A percentile compares a stretch with the other conserved stretches of the same genome.
These are phyloP conservation scores for Alternaria viburni DNA, from an alignment of 2,329 filamentous ascomycete species.

Conservation along the genomic window DNA sequence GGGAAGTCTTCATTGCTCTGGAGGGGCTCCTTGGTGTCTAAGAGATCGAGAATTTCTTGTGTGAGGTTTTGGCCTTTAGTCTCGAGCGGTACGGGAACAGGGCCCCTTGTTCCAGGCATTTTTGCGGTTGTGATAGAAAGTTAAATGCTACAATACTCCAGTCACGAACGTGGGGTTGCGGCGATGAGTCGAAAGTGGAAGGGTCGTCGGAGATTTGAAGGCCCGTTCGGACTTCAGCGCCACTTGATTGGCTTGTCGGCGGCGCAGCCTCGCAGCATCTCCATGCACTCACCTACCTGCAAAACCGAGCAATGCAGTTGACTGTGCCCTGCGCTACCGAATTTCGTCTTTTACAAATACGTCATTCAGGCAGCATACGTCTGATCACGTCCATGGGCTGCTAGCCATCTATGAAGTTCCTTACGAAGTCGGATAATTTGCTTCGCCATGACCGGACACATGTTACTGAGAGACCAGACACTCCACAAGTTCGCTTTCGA, in stretches of 20 bases:
- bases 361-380: not conserved
- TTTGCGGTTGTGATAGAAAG: slow-evolving; percentile 22
- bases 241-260: slow-evolving; percentile 20
- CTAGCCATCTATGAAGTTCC: not conserved
- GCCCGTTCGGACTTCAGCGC: slow-evolving; percentile 26
- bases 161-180: slow-evolving; percentile 23
- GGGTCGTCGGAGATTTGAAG: slow-evolving; percentile 28
- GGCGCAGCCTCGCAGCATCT: slow-evolving; percentile 5
- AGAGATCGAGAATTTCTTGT: slow-evolving; percentile 80
- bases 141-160: slow-evolving; percentile 18
- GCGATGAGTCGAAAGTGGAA: slow-evolving; percentile 37
- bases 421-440: not conserved
- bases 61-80: slow-evolving; percentile 62
- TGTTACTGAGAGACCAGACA: not conserved
- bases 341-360: not conserved
- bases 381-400: not conserved
- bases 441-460: not conserved
- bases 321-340: not conserved
- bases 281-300: not conserved
- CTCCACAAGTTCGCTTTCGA: not conserved
- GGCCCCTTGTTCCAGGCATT: slow-evolving; percentile 56
- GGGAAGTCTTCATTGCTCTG: slow-evolving; percentile 60
- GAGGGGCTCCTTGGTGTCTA: slow-evolving; percentile 56
- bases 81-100: slow-evolving; percentile 53
- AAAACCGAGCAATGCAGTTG: not conserved